Evolutionary conservation across 2,329 filamentous ascomycete genomes (phyloP), one percentile per base, ranked within the genome.

Genomic region (Clathrospora elynae): DNA sequence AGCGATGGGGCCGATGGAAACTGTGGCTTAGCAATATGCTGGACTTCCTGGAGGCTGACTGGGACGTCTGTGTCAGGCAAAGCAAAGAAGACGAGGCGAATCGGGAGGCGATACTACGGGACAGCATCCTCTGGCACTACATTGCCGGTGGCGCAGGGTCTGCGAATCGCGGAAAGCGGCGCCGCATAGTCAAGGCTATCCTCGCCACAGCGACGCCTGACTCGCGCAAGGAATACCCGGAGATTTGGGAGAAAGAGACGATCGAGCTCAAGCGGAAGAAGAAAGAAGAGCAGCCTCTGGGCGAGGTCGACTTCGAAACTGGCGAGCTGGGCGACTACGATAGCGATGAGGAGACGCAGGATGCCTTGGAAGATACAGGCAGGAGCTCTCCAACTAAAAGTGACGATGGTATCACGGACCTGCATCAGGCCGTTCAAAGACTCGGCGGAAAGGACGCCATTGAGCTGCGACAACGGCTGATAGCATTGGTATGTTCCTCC

Each of bases 1-100:
- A 80, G 26, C 80, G 92, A 13, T 97, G 93, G 92, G 79, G 77
- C 35, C 80, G 84, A 61, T 97, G 91, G 90, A 83, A 79, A 56
- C 71, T 82, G 6, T 96, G 90, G 87, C 75, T 97, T 10, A 80
- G 85, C 22, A 84, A 87, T 49, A 86, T 96, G 78, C 69, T 95
- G 4, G 86, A 91, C 58, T 82, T 87, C 5, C 73, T 96, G 9
- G 86, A 93, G 53, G 74, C 76, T 3, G 88, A 95, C 57, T 84
- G 87, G 66, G 67, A 78, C 5, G 80, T 83, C 48, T 76, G 84
- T 5, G 53, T 73, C 42, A 70, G 28, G 61, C 62, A 51, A 45
- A 67, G 16, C 23, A 54, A 54, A 16, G 49, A 46, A n/a, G 52
- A 54, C 7, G 46, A 46, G 5, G 35, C 39, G 8, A 39, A 45